Evolutionary conservation across 2,329 filamentous ascomycete species (phyloP), one percentile per base, ranked within the genome.

Genomic region (Aspergillus uvarum): DNA sequence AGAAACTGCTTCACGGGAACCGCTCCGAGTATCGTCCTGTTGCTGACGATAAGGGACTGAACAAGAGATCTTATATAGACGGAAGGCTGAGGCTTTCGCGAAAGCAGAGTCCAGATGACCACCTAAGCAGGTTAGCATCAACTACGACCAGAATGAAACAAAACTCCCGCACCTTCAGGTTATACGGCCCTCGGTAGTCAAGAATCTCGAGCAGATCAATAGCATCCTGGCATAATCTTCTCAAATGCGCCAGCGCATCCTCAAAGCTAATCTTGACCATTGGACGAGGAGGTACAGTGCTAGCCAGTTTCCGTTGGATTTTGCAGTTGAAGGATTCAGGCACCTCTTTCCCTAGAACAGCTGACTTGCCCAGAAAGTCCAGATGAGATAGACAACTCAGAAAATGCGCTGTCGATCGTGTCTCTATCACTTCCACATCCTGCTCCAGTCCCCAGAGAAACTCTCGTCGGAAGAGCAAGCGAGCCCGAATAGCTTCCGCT

Each of bases 211-310:
- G 83, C 21, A 89, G 82, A 66, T 93, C 88, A 26, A 85, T 79
- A 2, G 88, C 89, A 73, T 96, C 91, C 58, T 84, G 80, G 62
- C 89, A 90, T 29, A 97, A 77, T 49, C 87, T 85, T 59, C 83
- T 83, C 63, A 97, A 82, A 66, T 91, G 88, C 21, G 78, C 78
- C 63, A 89, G 84, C 0, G 92, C 90, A 68, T 91, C 87, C 14
- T 88, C 84, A 66, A 91, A 89, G 26, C 84, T 85, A 2, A 93
- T 72, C 56, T 91, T 83, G 11, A 97, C 90, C 67, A 97, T 94
- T 0, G 94, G 93, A 8, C 94, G 85, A 7, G 95, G 95, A 4
- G 95, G 95, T 68, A 97, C 93, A 0, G 92, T 97, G 67, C 92
- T 97, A 0, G 95, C 93, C 32, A 99, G 82, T 63, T 89, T 89